Conservation (phyloP, 306 rosid genomes). For the Fragaria ananassa region DNA sequence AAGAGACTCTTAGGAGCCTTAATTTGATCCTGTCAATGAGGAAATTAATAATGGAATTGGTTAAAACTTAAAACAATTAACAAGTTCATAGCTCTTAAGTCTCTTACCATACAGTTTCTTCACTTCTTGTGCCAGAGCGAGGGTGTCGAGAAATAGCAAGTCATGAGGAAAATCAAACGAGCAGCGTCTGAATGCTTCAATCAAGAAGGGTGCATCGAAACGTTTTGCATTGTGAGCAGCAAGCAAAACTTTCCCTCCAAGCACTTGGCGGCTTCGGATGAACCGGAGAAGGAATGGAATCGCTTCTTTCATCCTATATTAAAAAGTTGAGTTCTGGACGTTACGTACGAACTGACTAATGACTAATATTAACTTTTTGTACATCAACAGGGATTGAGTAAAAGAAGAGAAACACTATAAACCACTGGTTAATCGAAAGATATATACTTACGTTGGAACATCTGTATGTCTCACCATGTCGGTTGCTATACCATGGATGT, state of each 20-base stretch:
- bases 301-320: neutral
- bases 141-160: constrained; percentile 5
- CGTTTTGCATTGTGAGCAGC: constrained; percentile 3
- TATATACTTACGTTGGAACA: neutral
- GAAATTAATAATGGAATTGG: neutral
- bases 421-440: too few species aligned
- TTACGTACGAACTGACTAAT: too few species aligned
- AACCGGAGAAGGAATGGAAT: neutral
- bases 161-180: constrained; percentile 4
- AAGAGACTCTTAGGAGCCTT: neutral
- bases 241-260: neutral
- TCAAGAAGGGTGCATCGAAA: neutral
- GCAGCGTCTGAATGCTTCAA: neutral
- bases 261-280: neutral
- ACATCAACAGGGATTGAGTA: neutral
- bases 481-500: neutral
- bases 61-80: neutral
- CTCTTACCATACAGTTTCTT: neutral
- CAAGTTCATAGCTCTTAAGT: neutral
- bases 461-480: neutral
- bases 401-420: too few species aligned
- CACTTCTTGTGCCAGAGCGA: neutral
- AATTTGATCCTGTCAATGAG: neutral
- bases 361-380: neutral
- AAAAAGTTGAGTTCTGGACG: neutral